A percentile compares a stretch with the other conserved stretches of the same genome.
These are phyloP conservation scores for Aspergillus sparsus DNA, from an alignment of 495 filamentous ascomycete genomes.

Conservation along the genomic window DNA sequence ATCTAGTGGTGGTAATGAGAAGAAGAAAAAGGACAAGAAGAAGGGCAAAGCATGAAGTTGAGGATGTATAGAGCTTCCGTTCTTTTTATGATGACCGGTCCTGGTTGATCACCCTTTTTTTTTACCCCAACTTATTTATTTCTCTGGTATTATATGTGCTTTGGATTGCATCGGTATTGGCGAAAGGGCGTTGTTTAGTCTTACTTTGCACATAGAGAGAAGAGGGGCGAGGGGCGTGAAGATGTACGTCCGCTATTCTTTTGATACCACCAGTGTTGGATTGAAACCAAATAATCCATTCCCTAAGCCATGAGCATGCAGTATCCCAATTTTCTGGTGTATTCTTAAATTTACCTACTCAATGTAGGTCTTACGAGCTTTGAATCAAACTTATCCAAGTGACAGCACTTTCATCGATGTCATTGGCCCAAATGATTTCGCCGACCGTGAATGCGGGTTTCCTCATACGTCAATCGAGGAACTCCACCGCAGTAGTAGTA, in stretches of 20 bases:
- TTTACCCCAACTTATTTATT: background rate
- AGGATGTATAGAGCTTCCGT: conserved; percentile 22
- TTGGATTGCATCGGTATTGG: conserved; percentile 30
- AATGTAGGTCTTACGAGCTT: too few species aligned
- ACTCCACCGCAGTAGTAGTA: too few species aligned
- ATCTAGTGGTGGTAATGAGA: conserved; percentile 42
- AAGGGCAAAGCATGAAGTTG: conserved; percentile 47
- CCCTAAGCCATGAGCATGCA: background rate
- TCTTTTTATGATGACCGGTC: conserved; percentile 22
- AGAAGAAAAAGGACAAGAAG: conserved; percentile 56
- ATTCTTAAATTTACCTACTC: too few species aligned
- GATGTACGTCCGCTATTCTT: conserved; percentile 10
- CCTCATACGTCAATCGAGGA: conserved; percentile 12
- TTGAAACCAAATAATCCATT: background rate
- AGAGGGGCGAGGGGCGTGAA: too few species aligned
- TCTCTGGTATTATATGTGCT: conserved; percentile 19
- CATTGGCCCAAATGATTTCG: conserved; percentile 9
- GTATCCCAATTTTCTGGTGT: background rate
- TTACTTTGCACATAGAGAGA: conserved; percentile 18
- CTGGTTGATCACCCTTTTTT: conserved; percentile 21
- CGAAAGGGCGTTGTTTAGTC: conserved; percentile 25
- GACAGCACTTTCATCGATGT: background rate
- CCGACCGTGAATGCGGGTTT: conserved; percentile 15
- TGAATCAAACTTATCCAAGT: too few species aligned
- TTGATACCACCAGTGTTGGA: conserved; percentile 23